Percentiles rank a stretch among this genome's conserved stretches.
These are phyloP conservation scores for Sequoia sempervirens DNA, from an alignment of 75 land plant species.

Conservation along the genomic window DNA sequence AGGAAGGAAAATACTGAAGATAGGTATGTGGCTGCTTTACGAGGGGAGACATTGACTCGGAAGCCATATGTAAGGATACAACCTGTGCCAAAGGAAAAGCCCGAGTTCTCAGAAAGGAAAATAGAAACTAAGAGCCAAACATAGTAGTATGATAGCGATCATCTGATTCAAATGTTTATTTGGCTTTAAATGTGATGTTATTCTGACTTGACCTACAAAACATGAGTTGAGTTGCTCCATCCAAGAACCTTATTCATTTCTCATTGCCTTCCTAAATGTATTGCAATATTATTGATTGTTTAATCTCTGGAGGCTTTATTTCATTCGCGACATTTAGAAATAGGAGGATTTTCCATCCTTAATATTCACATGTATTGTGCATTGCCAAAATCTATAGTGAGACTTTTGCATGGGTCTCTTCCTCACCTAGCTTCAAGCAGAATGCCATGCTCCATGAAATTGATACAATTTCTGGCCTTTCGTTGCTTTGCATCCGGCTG, in stretches of 20 bases:
- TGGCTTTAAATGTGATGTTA: not conserved
- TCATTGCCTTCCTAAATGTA: not conserved
- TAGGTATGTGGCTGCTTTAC: conserved; percentile 84
- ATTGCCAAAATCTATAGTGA: not conserved
- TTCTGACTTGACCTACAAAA: not conserved
- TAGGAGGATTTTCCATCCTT: not conserved
- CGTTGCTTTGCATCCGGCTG: not conserved
- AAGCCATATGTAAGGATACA: conserved; percentile 77
- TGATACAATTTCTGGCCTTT: not conserved
- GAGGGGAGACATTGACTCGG: conserved; percentile 84
- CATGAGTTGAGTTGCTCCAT: not conserved
- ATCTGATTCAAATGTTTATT: not conserved
- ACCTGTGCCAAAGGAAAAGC: conserved; percentile 29
- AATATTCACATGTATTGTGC: not conserved
- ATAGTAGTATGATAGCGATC: not conserved
- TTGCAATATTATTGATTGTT: not conserved
- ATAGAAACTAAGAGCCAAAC: not conserved
- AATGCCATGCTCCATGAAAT: not conserved
- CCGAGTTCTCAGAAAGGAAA: not conserved
- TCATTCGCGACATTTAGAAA: not conserved
- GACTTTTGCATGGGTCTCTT: not conserved
- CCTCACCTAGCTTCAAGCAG: not conserved
- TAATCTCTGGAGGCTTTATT: not conserved
- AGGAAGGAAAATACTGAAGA: conserved; percentile 86
- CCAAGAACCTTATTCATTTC: not conserved